Evolutionary conservation across 164 flowering plant genomes (phyloP).

Genomic region (Euptelea pleiosperma): DNA sequence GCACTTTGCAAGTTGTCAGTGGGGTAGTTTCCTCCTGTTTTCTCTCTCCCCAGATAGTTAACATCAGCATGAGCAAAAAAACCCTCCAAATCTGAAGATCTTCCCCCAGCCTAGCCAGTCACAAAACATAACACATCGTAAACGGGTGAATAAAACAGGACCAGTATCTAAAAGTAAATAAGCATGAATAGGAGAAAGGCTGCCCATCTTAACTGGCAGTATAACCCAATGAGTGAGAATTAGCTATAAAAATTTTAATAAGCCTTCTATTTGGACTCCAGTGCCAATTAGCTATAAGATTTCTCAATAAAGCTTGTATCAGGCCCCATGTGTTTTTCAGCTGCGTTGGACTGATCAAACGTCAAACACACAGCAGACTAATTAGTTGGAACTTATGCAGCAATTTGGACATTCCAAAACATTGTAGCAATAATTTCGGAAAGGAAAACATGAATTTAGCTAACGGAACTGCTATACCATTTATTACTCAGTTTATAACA

Average conservation of each 20-base stretch:
- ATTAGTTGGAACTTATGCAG: background rate
- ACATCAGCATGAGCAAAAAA: constrained; percentile 75
- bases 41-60: constrained; percentile 50
- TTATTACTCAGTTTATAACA: too few relatives aligned
- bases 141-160: background rate
- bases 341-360: too few relatives aligned
- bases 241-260: too few relatives aligned
- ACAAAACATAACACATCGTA: constrained; percentile 1
- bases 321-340: too few relatives aligned
- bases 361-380: background rate
- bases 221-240: too few relatives aligned
- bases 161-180: background rate
- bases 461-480: too few relatives aligned
- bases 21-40: constrained; percentile 35
- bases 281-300: too few relatives aligned
- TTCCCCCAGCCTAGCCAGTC: constrained; percentile 50
- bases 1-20: constrained; percentile 25
- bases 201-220: too few relatives aligned
- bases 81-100: constrained; percentile 57
- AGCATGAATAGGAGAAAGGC: background rate
- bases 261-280: too few relatives aligned
- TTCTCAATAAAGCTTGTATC: too few relatives aligned
- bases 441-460: too few relatives aligned
- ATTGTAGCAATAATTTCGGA: too few relatives aligned
- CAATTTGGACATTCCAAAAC: background rate